Evolutionary conservation across 176 grass and related monocot species (phyloP), one percentile per base, ranked within the genome.

Genomic region (Oryza officinalis): DNA sequence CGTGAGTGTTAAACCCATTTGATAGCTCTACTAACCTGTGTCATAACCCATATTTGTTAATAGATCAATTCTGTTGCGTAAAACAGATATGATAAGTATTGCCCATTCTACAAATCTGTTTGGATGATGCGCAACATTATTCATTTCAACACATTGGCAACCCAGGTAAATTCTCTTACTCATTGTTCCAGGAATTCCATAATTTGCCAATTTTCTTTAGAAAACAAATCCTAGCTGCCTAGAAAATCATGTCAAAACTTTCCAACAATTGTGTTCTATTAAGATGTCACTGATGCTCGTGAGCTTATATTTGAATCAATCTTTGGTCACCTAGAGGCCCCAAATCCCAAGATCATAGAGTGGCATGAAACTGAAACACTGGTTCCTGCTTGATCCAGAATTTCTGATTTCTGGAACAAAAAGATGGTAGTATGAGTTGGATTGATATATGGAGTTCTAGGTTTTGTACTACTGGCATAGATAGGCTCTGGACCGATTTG

Each of bases 91-190:
- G 94, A 97, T 80, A 97, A 97, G 61, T 97, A 82, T 41, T 97
- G 94, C 47, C 91, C 94, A 57, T 97, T 97, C 89, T 97, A 97
- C 83, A 97, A 97, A 88, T 97, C 94, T 10, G 91, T 97, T 69
- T 97, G 94, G 94, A 97, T 97, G 94, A 92, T 97, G 91, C 87
- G 94, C 49, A 97, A 97, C 76, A 97, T 97, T 82, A 92, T 94
- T 71, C 91, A 94, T 69, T 97, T 97, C 87, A 94, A 97, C 72
- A 80, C 74, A 74, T 67, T 97, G 79, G 94, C 94, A 79, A 97
- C 90, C 71, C 92, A 92, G 87, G 94, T 97, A 82, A 33, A 32
- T 10, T 87, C 3, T 66, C 38, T 33, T 25, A 37, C 5, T 20
- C 18, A 37, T 63, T 65, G 4, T 78, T 13, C 1, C 32, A 60